Evolutionary conservation across 1,284 basidiomycete species (phyloP).

Genomic region (Cystobasidium sp.): DNA sequence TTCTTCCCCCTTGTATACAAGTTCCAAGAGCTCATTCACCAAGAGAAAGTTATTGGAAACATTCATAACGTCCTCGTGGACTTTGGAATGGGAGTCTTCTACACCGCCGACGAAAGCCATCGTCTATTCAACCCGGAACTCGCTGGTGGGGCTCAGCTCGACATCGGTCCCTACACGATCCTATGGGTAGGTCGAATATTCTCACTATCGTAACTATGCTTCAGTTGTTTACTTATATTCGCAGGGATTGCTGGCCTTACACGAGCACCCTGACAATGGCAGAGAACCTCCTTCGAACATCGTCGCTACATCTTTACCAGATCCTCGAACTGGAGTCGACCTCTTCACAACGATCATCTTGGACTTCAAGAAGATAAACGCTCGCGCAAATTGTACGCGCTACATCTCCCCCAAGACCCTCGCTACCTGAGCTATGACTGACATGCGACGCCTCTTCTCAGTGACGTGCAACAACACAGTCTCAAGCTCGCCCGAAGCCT

Average conservation of each 20-base stretch:
- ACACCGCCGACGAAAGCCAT: slow-evolving; percentile 51
- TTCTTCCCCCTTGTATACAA: slow-evolving; percentile 57
- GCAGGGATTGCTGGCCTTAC: slow-evolving; percentile 55
- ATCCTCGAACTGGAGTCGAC: slow-evolving; percentile 56
- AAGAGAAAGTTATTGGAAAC: slow-evolving; percentile 56
- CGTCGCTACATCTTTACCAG: slow-evolving; percentile 53
- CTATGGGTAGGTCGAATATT: slow-evolving; percentile 21
- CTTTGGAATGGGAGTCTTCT: slow-evolving; percentile 50
- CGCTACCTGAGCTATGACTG: neutral
- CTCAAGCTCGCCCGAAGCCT: slow-evolving; percentile 17
- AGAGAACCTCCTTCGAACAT: slow-evolving; percentile 51
- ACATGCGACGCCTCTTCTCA: neutral
- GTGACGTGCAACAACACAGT: slow-evolving; percentile 42
- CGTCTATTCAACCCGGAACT: slow-evolving; percentile 58
- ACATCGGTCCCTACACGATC: slow-evolving; percentile 59
- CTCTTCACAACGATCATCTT: slow-evolving; percentile 55
- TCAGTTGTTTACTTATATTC: neutral
- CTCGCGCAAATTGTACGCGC: slow-evolving; percentile 53
- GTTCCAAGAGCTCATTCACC: slow-evolving; percentile 55
- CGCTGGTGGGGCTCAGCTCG: slow-evolving; percentile 60
- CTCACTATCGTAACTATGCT: neutral
- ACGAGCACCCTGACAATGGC: slow-evolving; percentile 55
- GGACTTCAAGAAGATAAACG: slow-evolving; percentile 55
- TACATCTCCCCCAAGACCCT: too few species aligned
- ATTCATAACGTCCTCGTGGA: slow-evolving; percentile 56